A percentile compares a stretch with the other conserved stretches of the same genome.
These are phyloP conservation scores for Aureobasidium leucospermi DNA, from an alignment of 2,329 filamentous ascomycete species.

Conservation along the genomic window DNA sequence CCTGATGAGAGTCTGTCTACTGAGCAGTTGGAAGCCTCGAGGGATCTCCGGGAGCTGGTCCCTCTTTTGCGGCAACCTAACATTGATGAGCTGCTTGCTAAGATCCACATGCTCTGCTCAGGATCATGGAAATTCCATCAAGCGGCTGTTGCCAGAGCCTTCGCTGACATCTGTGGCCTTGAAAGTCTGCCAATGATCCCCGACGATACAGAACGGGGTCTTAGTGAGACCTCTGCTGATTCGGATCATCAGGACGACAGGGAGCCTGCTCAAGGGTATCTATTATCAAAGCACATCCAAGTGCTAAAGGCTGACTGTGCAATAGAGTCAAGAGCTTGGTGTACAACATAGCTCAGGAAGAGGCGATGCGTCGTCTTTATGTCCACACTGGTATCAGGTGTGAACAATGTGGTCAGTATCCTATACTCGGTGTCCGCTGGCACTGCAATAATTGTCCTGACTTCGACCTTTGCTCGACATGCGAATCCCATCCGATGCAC, in stretches of 20 bases:
- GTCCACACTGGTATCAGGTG: conserved; percentile 89
- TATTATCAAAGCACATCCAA: not conserved
- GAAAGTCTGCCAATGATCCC: conserved; percentile 6
- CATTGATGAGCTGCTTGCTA: conserved; percentile 9
- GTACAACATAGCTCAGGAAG: conserved; percentile 90
- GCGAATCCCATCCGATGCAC: conserved; percentile 70
- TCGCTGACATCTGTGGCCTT: conserved; percentile 7
- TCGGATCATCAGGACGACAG: conserved; percentile 15
- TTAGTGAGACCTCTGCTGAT: conserved; percentile 23
- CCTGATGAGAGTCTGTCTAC: not conserved
- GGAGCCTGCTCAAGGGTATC: conserved; percentile 23
- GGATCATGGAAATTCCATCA: conserved; percentile 15
- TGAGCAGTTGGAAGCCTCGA: not conserved
- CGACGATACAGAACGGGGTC: conserved; percentile 6
- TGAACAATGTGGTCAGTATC: conserved; percentile 78
- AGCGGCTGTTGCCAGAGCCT: conserved; percentile 5
- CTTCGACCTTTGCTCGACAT: conserved; percentile 90
- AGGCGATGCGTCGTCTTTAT: conserved; percentile 78
- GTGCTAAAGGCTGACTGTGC: not conserved
- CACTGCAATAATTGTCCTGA: conserved; percentile 93
- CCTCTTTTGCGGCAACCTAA: not conserved
- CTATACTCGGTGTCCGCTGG: conserved; percentile 87
- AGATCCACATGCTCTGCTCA: conserved; percentile 10
- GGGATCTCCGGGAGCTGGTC: not conserved
- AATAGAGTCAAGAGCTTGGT: conserved; percentile 46